These are phyloP conservation scores for Alternaria arborescens DNA, from an alignment of 2,329 filamentous ascomycete genomes.

Conservation along the genomic window DNA sequence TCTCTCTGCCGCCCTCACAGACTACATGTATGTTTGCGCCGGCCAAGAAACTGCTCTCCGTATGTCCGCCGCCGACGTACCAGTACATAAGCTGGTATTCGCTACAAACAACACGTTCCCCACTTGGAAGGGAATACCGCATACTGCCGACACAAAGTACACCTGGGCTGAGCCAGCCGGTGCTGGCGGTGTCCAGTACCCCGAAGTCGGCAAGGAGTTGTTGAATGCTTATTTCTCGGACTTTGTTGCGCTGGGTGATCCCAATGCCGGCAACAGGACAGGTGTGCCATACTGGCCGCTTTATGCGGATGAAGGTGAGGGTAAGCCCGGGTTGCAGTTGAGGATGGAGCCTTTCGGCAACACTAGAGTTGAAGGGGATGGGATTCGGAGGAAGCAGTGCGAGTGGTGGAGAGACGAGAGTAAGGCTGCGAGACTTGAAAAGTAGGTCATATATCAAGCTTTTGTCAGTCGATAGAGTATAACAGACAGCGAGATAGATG, in stretches of 20 bases:
- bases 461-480: neutral
- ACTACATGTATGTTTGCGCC: conserved; percentile 58
- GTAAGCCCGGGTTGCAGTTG: conserved; percentile 28
- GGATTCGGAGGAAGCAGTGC: conserved; percentile 32
- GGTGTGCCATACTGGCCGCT: conserved; percentile 51
- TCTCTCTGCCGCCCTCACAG: conserved; percentile 52
- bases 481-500: neutral
- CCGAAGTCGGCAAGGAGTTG: conserved; percentile 45
- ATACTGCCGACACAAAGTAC: conserved; percentile 52
- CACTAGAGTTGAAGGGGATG: conserved; percentile 37
- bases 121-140: conserved; percentile 31
- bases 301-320: conserved; percentile 39
- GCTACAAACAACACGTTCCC: conserved; percentile 35
- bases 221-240: conserved; percentile 53
- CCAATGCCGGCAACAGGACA: conserved; percentile 40
- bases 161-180: conserved; percentile 61
- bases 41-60: conserved; percentile 57
- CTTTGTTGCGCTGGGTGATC: conserved; percentile 53
- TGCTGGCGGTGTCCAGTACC: conserved; percentile 49
- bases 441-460: conserved; percentile 16
- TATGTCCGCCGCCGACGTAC: conserved; percentile 43
- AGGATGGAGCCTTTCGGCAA: conserved; percentile 37
- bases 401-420: conserved; percentile 40
- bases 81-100: conserved; percentile 36
- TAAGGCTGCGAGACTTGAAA: conserved; percentile 33